Evolutionary conservation across 2,329 filamentous ascomycete species (phyloP).

Genomic region (Fusarium nisikadoi): DNA sequence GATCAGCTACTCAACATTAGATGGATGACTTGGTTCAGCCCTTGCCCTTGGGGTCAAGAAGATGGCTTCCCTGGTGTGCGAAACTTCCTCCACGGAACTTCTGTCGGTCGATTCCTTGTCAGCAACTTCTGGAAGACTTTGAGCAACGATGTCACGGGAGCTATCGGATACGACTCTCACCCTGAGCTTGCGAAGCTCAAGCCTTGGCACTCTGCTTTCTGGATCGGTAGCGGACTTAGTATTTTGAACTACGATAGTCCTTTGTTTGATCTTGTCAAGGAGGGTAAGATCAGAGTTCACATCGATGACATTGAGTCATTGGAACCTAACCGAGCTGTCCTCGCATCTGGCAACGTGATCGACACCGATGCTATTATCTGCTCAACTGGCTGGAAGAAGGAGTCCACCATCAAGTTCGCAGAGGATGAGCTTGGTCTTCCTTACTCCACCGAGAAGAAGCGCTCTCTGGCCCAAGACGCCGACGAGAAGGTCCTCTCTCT

Average conservation of each 20-base stretch:
- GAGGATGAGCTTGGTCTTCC: conserved; percentile 31
- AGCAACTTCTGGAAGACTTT: conserved; percentile 61
- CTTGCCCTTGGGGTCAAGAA: conserved; percentile 70
- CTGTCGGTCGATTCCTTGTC: conserved; percentile 59
- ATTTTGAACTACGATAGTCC: conserved; percentile 64
- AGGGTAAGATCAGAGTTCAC: conserved; percentile 59
- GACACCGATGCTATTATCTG: conserved; percentile 60
- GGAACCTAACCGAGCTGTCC: conserved; percentile 51
- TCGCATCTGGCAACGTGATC: conserved; percentile 55
- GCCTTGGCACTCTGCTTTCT: conserved; percentile 56
- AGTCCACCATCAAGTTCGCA: conserved; percentile 56
- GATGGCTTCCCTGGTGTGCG: conserved; percentile 62
- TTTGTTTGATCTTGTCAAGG: conserved; percentile 61
- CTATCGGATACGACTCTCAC: conserved; percentile 58
- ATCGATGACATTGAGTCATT: conserved; percentile 59
- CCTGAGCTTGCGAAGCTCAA: conserved; percentile 54
- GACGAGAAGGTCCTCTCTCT: conserved; percentile 30
- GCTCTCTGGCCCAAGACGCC: conserved; percentile 15
- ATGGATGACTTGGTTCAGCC: conserved; percentile 72
- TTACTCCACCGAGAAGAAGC: conserved; percentile 3
- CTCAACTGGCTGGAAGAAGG: conserved; percentile 63
- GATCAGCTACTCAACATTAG: conserved; percentile 66
- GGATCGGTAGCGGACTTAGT: conserved; percentile 61
- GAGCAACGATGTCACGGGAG: conserved; percentile 56
- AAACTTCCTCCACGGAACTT: conserved; percentile 61